Evolutionary conservation across 768 basidiomycete genomes (phyloP).

Genomic region (Lentinus tigrinus): DNA sequence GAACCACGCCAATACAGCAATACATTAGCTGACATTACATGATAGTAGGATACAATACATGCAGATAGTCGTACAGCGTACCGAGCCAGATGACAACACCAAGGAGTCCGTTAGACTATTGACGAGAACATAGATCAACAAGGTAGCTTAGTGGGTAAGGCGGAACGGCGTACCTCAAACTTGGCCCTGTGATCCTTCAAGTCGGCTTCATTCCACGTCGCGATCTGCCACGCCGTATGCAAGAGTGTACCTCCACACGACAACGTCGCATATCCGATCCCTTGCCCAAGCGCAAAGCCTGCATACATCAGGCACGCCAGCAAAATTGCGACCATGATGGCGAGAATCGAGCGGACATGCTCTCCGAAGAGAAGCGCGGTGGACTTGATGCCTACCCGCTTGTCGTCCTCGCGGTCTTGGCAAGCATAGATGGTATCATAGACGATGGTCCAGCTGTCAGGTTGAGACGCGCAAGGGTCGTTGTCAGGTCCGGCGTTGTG

Average conservation of each 20-base stretch:
- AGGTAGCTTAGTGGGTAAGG: not conserved
- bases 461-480: constrained; percentile 1
- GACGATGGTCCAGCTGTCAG: constrained; percentile 41
- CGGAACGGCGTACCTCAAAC: constrained; percentile 24
- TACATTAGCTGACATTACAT: not conserved
- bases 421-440: constrained; percentile 77
- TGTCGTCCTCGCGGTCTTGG: constrained; percentile 75
- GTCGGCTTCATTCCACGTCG: constrained; percentile 40
- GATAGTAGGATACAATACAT: not conserved
- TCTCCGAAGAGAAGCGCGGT: constrained; percentile 72
- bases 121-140: not conserved
- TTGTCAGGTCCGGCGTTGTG: constrained; percentile 20
- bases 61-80: constrained; percentile 8
- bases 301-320: constrained; percentile 48
- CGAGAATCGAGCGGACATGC: constrained; percentile 56
- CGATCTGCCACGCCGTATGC: constrained; percentile 49
- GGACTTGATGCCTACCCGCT: constrained; percentile 70
- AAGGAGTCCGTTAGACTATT: constrained; percentile 19
- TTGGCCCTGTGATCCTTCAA: constrained; percentile 49
- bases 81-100: constrained; percentile 12
- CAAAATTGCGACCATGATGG: constrained; percentile 51
- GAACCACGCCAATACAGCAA: too few species aligned
- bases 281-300: constrained; percentile 54
- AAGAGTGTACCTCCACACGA: constrained; percentile 44
- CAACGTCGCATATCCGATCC: constrained; percentile 44